A percentile compares a stretch with the other conserved stretches of the same genome.
Evolutionary conservation across 2,329 filamentous ascomycete species (phyloP).

Genomic region (Xylaria sp.): DNA sequence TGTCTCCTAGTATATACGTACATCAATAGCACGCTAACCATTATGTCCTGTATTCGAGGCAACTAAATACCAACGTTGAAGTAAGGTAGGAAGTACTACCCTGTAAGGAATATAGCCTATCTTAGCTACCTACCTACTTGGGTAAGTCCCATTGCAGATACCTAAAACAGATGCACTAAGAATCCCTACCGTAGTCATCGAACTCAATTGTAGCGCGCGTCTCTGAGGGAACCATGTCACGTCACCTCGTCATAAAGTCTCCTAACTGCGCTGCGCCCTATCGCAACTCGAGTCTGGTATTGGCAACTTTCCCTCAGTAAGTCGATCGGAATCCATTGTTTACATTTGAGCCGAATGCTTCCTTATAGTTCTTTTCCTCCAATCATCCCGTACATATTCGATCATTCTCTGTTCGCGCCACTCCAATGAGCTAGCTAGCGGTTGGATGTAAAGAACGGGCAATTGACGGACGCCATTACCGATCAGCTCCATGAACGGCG

Average conservation of each 20-base stretch:
- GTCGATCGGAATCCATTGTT: slow-evolving; percentile 6
- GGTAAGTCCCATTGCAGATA: background rate
- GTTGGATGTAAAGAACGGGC: slow-evolving; percentile 22
- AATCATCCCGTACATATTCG: background rate
- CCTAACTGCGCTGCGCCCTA: background rate
- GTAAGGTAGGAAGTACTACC: background rate
- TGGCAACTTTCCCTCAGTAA: background rate
- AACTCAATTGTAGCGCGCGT: background rate
- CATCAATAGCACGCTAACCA: background rate
- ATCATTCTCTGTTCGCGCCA: slow-evolving; percentile 3
- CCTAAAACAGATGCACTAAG: slow-evolving; percentile 1
- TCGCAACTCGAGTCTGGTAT: background rate
- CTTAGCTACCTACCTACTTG: background rate
- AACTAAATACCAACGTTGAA: background rate
- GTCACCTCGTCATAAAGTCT: slow-evolving; percentile 12
- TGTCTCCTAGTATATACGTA: background rate
- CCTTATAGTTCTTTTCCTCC: background rate
- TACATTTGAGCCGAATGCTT: background rate
- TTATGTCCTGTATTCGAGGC: background rate
- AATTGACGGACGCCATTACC: slow-evolving; percentile 30
- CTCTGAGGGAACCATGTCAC: slow-evolving; percentile 17
- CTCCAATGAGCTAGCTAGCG: slow-evolving; percentile 39
- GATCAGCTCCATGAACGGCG: slow-evolving; percentile 46
- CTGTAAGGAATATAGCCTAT: background rate
- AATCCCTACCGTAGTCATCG: background rate